Conservation (phyloP, 2,329 filamentous ascomycete genomes). For the Aspergillus fumigatiaffinis region DNA sequence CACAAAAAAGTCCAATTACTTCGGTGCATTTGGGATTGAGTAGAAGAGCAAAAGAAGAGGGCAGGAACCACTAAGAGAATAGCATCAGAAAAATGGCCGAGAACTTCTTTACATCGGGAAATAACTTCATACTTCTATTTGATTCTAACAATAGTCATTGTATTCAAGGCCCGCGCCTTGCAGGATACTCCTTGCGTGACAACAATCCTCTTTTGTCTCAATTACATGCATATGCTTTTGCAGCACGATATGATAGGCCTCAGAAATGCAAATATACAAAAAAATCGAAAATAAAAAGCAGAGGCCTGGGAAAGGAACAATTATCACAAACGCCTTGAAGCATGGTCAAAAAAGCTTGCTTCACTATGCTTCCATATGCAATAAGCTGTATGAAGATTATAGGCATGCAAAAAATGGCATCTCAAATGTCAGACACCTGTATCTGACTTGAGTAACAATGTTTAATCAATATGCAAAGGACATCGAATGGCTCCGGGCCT, state of each 20-base stretch:
- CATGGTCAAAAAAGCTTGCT: background rate
- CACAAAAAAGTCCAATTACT: background rate
- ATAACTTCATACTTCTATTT: background rate
- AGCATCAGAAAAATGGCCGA: background rate
- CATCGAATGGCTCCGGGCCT: background rate
- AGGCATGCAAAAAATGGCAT: background rate
- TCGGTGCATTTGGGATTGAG: background rate
- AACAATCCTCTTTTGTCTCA: background rate
- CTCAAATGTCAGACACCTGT: background rate
- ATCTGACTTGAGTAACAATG: background rate
- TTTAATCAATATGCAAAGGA: constrained; percentile 7
- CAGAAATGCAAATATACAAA: background rate
- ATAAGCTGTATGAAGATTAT: background rate
- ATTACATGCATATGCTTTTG: background rate
- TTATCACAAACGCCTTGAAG: background rate
- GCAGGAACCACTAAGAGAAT: background rate
- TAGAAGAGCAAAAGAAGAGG: background rate
- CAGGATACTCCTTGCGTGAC: background rate
- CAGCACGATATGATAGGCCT: background rate
- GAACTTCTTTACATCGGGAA: background rate
- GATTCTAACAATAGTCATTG: background rate
- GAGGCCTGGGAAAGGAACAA: background rate
- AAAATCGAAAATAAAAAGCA: background rate
- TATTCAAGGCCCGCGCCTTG: background rate
- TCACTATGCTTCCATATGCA: background rate